Evolutionary conservation across 192 early-diverging fungal genomes (phyloP).

Genomic region (Backusella morwellensis): DNA sequence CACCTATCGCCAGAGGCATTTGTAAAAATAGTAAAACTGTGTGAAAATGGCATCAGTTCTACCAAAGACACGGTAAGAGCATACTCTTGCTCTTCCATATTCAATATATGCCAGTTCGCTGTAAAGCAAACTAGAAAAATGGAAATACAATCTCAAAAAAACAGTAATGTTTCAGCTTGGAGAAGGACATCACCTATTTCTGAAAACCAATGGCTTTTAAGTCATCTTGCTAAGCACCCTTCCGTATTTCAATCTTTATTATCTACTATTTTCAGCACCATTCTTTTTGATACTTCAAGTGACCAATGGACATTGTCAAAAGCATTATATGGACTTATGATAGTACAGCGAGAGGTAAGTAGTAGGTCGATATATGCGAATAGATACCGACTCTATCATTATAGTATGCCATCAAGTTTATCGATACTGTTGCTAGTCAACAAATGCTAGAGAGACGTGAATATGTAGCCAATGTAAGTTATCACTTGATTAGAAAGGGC

Average conservation of each 20-base stretch:
- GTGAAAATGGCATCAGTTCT: conserved; percentile 67
- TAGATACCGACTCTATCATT: neutral
- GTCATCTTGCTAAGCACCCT: conserved; percentile 50
- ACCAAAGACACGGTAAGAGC: conserved; percentile 55
- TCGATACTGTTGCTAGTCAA: conserved; percentile 45
- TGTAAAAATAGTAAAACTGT: conserved; percentile 66
- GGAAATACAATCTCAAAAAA: conserved; percentile 25
- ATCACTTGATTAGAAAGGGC: neutral
- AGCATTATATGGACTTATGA: conserved; percentile 73
- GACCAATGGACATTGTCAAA: conserved; percentile 84
- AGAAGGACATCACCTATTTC: neutral
- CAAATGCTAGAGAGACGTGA: conserved; percentile 48
- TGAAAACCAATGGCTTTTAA: conserved; percentile 51
- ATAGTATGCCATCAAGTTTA: conserved; percentile 52
- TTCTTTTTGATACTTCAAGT: conserved; percentile 74
- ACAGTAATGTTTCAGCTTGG: conserved; percentile 11
- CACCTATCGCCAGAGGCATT: conserved; percentile 54
- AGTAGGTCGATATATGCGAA: neutral
- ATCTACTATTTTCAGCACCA: conserved; percentile 62
- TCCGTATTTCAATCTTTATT: conserved; percentile 66
- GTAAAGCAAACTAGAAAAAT: conserved; percentile 39
- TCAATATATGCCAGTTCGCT: conserved; percentile 68
- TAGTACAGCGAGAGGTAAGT: conserved; percentile 64
- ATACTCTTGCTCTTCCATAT: conserved; percentile 64
- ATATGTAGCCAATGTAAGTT: conserved; percentile 31